These are phyloP conservation scores for Leccinum broughii DNA, from an alignment of 768 basidiomycete species.

Conservation along the genomic window DNA sequence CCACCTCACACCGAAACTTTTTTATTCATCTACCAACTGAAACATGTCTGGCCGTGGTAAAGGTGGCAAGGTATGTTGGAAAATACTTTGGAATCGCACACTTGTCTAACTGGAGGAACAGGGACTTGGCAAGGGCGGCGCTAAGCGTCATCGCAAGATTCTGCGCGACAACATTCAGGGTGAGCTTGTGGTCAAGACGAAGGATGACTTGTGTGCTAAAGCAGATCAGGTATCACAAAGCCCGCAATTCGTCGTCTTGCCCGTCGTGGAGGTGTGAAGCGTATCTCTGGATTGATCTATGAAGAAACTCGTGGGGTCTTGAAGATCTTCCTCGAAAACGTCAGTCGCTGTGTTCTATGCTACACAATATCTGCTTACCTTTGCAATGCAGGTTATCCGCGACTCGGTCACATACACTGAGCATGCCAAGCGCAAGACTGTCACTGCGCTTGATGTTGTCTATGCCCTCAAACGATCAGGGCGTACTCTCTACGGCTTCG, in stretches of 20 bases:
- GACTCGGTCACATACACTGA: constrained; percentile 99
- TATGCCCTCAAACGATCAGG: constrained; percentile 85
- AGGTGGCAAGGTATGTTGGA: constrained; percentile 73
- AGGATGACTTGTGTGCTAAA: background rate
- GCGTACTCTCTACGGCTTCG: constrained; percentile 91
- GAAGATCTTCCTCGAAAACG: constrained; percentile 92
- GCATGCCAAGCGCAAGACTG: constrained; percentile 94
- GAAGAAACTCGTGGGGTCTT: constrained; percentile 39
- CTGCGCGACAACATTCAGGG: constrained; percentile 81
- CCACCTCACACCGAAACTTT: too few species aligned
- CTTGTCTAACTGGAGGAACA: constrained; percentile 25
- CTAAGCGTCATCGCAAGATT: constrained; percentile 96
- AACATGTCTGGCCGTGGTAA: constrained; percentile 96
- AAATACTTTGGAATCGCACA: background rate
- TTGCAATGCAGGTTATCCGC: constrained; percentile 72
- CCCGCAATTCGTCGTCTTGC: constrained; percentile 95
- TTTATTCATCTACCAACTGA: constrained; percentile 5
- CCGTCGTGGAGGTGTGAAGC: constrained; percentile 94
- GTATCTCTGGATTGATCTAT: constrained; percentile 84
- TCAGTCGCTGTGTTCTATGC: constrained; percentile 42
- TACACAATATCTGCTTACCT: background rate
- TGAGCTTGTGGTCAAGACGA: constrained; percentile 25
- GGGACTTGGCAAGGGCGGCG: constrained; percentile 97
- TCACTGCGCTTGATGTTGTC: constrained; percentile 93
- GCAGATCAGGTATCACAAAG: constrained; percentile 79